A percentile compares a stretch with the other conserved stretches of the same genome.
Evolutionary conservation across 441 rosid species (phyloP).

Genomic region (Heliophila coronopifolia): DNA sequence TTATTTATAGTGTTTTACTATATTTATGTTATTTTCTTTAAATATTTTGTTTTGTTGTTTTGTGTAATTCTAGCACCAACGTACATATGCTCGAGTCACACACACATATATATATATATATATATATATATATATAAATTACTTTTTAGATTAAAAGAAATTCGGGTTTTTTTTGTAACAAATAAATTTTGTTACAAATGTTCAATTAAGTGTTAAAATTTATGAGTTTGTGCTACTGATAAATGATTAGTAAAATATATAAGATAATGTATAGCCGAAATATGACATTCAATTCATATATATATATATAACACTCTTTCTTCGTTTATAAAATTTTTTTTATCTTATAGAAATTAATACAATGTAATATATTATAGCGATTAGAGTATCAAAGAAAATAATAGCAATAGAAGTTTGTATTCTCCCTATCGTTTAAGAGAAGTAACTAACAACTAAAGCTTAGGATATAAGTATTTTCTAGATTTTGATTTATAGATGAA

Average conservation of each 20-base stretch:
- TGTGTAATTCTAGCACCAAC: too few species aligned
- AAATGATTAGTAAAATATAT: neutral
- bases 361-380: neutral
- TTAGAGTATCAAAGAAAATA: neutral
- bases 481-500: neutral
- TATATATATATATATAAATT: too few species aligned
- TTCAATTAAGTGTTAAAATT: too few species aligned
- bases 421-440: constrained; percentile 6
- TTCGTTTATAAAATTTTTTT: neutral
- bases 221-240: too few species aligned
- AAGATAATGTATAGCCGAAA: neutral
- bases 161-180: too few species aligned
- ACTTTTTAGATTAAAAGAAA: too few species aligned
- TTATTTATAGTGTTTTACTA: too few species aligned
- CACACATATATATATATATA: too few species aligned
- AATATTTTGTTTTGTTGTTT: too few species aligned
- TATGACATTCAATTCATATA: neutral
- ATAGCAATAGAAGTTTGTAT: neutral
- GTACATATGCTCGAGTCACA: too few species aligned
- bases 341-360: neutral
- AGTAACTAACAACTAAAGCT: constrained; percentile 26
- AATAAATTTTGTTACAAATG: too few species aligned
- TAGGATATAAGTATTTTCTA: constrained; percentile 20
- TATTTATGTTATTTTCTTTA: too few species aligned
- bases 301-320: neutral